Evolutionary conservation across 352 stramenopile species (phyloP).

Genomic region (Globisporangium solare): DNA sequence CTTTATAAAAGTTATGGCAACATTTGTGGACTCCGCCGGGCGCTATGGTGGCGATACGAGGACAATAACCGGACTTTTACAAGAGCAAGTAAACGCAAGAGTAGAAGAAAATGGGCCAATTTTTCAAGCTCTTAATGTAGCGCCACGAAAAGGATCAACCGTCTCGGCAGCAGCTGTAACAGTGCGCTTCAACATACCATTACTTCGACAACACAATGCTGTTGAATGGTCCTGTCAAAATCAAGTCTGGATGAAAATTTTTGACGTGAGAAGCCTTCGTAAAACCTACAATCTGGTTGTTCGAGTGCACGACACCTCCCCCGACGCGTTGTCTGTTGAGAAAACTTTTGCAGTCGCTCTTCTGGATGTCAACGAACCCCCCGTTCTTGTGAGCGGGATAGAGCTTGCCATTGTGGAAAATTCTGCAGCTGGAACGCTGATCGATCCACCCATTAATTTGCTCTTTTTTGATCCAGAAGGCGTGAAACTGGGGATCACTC

Average conservation of each 20-base stretch:
- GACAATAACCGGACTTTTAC: background rate
- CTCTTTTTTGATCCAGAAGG: slow-evolving; percentile 13
- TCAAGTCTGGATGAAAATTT: slow-evolving; percentile 25
- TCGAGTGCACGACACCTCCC: slow-evolving; percentile 32
- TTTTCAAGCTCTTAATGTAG: background rate
- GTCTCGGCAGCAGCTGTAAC: background rate
- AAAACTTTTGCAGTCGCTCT: slow-evolving; percentile 13
- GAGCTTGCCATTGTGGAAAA: slow-evolving; percentile 1
- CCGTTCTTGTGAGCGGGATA: background rate
- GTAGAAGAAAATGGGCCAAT: background rate
- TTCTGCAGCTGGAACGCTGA: background rate
- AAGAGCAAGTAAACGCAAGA: slow-evolving; percentile 1
- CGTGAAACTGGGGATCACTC: background rate
- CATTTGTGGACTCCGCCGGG: background rate
- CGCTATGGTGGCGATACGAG: background rate
- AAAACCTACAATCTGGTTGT: slow-evolving; percentile 36
- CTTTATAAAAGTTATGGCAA: slow-evolving; percentile 1
- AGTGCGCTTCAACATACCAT: slow-evolving; percentile 2
- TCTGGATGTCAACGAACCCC: slow-evolving; percentile 9
- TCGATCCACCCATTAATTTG: slow-evolving; percentile 2
- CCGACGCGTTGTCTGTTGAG: slow-evolving; percentile 15
- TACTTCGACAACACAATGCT: slow-evolving; percentile 10
- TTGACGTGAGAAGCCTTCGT: slow-evolving; percentile 25
- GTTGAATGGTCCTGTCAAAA: slow-evolving; percentile 27
- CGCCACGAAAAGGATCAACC: background rate